Evolutionary conservation across 2,329 filamentous ascomycete species (phyloP), one percentile per base, ranked within the genome.

Genomic region (Xylaria arbuscula): DNA sequence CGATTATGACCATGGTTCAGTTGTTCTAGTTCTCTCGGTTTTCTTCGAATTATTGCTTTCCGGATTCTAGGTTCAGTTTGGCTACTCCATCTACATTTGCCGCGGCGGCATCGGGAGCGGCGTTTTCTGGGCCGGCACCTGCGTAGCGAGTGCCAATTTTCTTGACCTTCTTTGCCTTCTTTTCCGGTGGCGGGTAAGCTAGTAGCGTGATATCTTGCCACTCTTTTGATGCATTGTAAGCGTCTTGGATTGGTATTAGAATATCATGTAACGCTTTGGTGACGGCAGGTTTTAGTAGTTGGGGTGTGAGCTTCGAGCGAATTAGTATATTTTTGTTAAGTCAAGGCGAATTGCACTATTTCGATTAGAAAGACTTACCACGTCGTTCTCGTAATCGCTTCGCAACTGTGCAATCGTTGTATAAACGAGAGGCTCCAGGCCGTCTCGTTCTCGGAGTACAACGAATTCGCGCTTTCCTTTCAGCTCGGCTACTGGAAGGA

Each of bases 261-360:
- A 98, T 86, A 47, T 87, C 85, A 72, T 89, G 89, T 22, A 99
- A 86, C 10, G 89, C 93, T 61, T 89, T 86, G 5, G 92, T 87
- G 6, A 97, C 89, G 11, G 93, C 93, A n/a, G 90, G 87, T 84
- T 99, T 98, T 61, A 98, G 85, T 13, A 92, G 82, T 83, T 98
- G 94, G 0, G 96, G 96, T 1, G 92, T 93, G 70, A 97, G 87
- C 86, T 90, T 72, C 6, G 71, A 34, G 28, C 50, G 6, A 38
- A 58, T 75, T 53, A 74, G 74, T 67, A 70, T 15, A 3, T 13
- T 40, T n/a, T 42, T 24, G 13, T 32, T 6, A 28, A 3, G n/a
- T 34, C 11, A 10, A 13, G 9, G 15, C 2, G 36, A 19, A 40
- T 22, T 15, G n/a, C 3, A 38, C 15, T 17, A 11, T 7, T 17